Evolutionary conservation across 345 rosid species (phyloP), one percentile per base, ranked within the genome.

Genomic region (Luvunga scandens): DNA sequence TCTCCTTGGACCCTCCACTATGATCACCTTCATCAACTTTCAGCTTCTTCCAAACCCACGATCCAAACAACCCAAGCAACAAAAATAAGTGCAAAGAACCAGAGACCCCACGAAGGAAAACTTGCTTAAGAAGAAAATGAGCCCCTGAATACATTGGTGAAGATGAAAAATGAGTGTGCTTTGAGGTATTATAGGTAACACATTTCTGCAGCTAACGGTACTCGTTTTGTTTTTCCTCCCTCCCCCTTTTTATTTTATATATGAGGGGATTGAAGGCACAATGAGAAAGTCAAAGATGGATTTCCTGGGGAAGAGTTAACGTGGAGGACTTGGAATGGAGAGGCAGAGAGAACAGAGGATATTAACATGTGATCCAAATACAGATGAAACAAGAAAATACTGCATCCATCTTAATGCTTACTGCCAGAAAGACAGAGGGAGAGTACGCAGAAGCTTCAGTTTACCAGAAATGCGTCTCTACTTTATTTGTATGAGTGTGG

Each of bases 71-170:
- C 34, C 70, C 55, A 2, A 90, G 71, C 72, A 89, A 78, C 84
- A 91, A 79, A 55, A 89, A 55, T 22, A 84, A 38, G 77, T 89
- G 89, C 75, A 89, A 73, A 22, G 84, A 82, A 57, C 34, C 83
- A 61, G 93, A 86, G 33, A 88, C 68, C 63, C 85, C 83, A 24
- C 79, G 87, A 19, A 82, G 71, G 83, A 83, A 86, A 75, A 75
- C 67, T 66, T 86, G 87, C 74, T 81, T 60, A 12, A 86, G 72
- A 74, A 88, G 86, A 64, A 86, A 82, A 86, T 19, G 4, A 27
- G 75, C 27, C 71, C 68, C 86, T 75, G 78, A 65, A 73, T 71
- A 62, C 89, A 88, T 81, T 5, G 72, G 64, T 38, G 42, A 22
- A 13, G 45, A 45, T 53, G 57, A 53, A 53, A 7, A 66, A 22